phyloP scores from a whole-genome alignment of 139 green algal species.

The Trebouxia sp. region DNA sequence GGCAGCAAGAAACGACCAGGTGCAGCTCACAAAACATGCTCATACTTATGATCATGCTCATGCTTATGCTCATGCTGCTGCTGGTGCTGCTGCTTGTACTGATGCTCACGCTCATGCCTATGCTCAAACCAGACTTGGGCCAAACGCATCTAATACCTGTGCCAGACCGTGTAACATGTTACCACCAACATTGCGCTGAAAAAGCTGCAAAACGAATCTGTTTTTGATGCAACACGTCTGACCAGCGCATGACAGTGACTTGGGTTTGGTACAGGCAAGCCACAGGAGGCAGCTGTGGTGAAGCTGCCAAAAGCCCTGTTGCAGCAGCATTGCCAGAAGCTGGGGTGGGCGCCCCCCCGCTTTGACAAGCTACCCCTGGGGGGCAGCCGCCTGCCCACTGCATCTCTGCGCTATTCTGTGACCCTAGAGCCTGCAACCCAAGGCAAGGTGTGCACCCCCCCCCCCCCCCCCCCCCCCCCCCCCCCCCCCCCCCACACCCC shows the following conservation, averaged over 20 bases:
- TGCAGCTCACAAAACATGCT: neutral
- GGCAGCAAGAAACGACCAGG: constrained; percentile 6
- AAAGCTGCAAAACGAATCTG: no score
- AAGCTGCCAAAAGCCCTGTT: constrained; percentile 77
- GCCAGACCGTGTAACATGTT: no score
- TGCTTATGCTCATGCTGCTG: no score
- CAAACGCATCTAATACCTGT: no score
- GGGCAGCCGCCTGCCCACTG: constrained; percentile 41
- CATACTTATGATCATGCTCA: neutral
- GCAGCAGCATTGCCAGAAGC: constrained; percentile 81
- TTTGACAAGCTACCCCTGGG: constrained; percentile 69
- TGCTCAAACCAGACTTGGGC: no score
- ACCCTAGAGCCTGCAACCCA: constrained; percentile 34
- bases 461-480: neutral
- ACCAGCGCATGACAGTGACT: no score
- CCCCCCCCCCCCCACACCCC: neutral
- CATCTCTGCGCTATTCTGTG: constrained; percentile 49
- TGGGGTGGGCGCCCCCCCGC: constrained; percentile 60
- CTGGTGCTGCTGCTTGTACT: no score
- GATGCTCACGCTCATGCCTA: no score
- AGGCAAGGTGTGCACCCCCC: neutral
- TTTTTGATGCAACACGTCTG: neutral
- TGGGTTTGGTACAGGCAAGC: neutral
- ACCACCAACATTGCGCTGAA: no score
- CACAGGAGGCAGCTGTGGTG: constrained; percentile 6